Evolutionary conservation across 148 eudicot species (phyloP).

Genomic region (Chenopodium quinoa): DNA sequence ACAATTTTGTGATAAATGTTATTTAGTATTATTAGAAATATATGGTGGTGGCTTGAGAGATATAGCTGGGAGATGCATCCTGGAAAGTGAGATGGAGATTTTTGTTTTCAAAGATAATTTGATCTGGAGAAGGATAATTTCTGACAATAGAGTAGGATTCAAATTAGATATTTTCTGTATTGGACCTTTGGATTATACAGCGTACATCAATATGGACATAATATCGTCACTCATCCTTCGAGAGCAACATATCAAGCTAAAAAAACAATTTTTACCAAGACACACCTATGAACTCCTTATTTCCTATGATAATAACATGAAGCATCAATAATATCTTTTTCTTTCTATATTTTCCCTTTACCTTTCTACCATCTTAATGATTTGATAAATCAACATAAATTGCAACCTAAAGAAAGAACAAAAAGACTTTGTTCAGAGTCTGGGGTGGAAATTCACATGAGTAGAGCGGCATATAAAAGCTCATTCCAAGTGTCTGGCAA

Average conservation of each 20-base stretch:
- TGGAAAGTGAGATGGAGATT: not conserved
- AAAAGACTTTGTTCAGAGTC: slow-evolving; percentile 34
- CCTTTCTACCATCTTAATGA: slow-evolving; percentile 6
- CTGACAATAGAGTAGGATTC: not conserved
- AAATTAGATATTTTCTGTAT: slow-evolving; percentile 16
- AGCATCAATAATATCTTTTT: slow-evolving; percentile 2
- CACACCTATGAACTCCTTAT: slow-evolving; percentile 17
- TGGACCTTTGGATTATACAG: slow-evolving; percentile 16
- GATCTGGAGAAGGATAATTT: not conserved
- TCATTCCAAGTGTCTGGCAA: slow-evolving; percentile 83
- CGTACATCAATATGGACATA: slow-evolving; percentile 25
- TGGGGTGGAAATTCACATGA: slow-evolving; percentile 30
- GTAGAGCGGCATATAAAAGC: slow-evolving; percentile 42
- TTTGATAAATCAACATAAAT: slow-evolving; percentile 14
- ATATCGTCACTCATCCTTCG: slow-evolving; percentile 30
- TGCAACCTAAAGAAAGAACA: slow-evolving; percentile 23
- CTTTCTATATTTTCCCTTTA: slow-evolving; percentile 9
- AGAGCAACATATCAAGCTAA: slow-evolving; percentile 21
- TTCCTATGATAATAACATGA: not conserved
- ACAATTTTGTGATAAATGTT: not conserved
- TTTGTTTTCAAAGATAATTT: not conserved
- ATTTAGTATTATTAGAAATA: not conserved
- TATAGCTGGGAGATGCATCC: not conserved
- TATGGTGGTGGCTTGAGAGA: not conserved
- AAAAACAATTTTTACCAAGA: slow-evolving; percentile 19